phyloP scores from a whole-genome alignment of 805 yeast genomes.

The Tetrapisispora phaffii region DNA sequence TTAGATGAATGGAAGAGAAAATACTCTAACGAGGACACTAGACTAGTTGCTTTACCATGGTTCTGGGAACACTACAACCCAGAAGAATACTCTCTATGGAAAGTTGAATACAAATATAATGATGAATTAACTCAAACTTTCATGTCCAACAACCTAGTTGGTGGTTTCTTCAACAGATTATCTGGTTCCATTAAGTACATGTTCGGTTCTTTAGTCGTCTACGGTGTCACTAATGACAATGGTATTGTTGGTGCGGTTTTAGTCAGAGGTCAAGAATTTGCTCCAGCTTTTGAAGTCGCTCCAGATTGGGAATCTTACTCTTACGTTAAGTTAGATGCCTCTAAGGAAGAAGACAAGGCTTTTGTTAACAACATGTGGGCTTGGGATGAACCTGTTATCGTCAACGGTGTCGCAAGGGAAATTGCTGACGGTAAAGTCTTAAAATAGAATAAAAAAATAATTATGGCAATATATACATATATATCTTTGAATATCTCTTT shows the following conservation, averaged over 20 bases:
- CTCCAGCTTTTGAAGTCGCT: slow-evolving; percentile 94
- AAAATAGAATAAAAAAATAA: slow-evolving; percentile 60
- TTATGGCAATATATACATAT: too few species aligned
- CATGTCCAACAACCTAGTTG: slow-evolving; percentile 96
- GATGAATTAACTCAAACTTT: slow-evolving; percentile 94
- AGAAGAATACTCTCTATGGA: slow-evolving; percentile 89
- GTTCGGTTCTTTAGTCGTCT: slow-evolving; percentile 89
- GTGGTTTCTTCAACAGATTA: slow-evolving; percentile 96
- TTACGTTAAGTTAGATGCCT: slow-evolving; percentile 73
- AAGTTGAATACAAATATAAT: slow-evolving; percentile 93
- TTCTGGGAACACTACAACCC: slow-evolving; percentile 95
- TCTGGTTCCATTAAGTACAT: slow-evolving; percentile 84
- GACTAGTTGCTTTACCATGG: slow-evolving; percentile 90
- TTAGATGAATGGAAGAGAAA: slow-evolving; percentile 93
- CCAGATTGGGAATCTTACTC: slow-evolving; percentile 97
- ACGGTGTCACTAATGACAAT: slow-evolving; percentile 97
- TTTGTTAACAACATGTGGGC: slow-evolving; percentile 91
- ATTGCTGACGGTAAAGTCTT: slow-evolving; percentile 97
- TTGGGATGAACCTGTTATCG: slow-evolving; percentile 89
- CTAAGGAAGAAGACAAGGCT: slow-evolving; percentile 67
- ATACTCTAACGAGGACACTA: slow-evolving; percentile 96
- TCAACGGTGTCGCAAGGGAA: slow-evolving; percentile 74
- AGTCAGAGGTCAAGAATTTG: slow-evolving; percentile 86
- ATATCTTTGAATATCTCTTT: not conserved
- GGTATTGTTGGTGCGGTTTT: slow-evolving; percentile 93